Evolutionary conservation across 169 alveolate genomes (phyloP), one percentile per base, ranked within the genome.

Genomic region (Plasmodium relictum): DNA sequence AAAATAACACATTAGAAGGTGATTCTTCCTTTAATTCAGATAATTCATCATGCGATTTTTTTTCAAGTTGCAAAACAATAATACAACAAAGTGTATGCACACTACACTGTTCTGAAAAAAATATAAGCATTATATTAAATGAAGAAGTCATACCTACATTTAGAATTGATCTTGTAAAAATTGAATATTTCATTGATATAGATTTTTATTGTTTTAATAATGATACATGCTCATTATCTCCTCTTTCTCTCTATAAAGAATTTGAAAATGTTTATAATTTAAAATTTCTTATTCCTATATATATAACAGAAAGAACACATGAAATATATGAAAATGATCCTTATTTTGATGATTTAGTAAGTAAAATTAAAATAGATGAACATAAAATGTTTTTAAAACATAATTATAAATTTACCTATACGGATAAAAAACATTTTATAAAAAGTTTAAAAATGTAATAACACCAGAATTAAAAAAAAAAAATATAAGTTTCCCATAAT

Each of bases 131-230:
- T 39, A 65, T 58, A 41, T 62, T 73, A 7, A 62, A 62, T 5
- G 88, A 73, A 16, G 73, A 41, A 5, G 45, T 73, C 0, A 45
- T 73, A 37, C 88, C 88, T 16, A 10, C 71, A 37, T 73, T 73
- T 26, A 0, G 16, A 41, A 73, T 58, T 58, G 69, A 73, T 37
- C 16, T 62, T 0, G 48, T 73, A 45, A 58, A 48, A 26, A 62
- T 73, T 16, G 63, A 37, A n/a, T 73, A 73, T 62, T 62, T 73
- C 14, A 59, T 73, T 5, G 88, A 73, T 45, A 56, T 58, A 5
- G 50, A 73, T 26, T 73, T 73, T 65, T 73, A 37, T 45, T 58
- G 88, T 58, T 58, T 18, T 37, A 54, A 24, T 54, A 54, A 72
- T n/a, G 24, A 16, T n/a, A 20, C 37, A 31, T 45, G 58, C 39